Evolutionary conservation across 768 basidiomycete genomes (phyloP), one percentile per base, ranked within the genome.

Genomic region (Leccinellum albellum): DNA sequence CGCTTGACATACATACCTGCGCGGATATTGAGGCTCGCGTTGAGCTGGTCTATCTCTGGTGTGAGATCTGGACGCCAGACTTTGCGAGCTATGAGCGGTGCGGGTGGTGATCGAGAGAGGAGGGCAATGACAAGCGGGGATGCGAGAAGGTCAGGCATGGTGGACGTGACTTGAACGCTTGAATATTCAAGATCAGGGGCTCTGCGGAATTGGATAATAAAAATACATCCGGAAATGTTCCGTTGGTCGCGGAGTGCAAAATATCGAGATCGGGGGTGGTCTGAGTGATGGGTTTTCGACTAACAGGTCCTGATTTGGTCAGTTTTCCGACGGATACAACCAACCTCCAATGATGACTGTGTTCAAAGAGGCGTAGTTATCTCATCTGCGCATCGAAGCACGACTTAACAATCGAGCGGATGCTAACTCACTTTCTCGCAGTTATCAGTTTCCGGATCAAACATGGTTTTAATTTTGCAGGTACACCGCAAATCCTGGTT

Each of bases 41-140:
- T 28, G 46, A 64, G 58, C 17, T 58, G 46, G 45, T 69, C 62
- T 12, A 69, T 66, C 3, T 58, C 51, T 6, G 55, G 51, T 21
- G 58, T 66, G 37, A 67, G 54, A 31, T 59, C 29, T 5, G 32
- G 10, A 17, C 57, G 59, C 64, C 66, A 67, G 31, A 67, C 57
- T 10, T 28, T 40, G 15, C 54, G 26, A 12, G 59, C 49, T 5
- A 57, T 51, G 32, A 69, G 62, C 23, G 62, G 55, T 3, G 62
- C 42, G 17, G 44, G 58, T 4, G 59, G 58, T 4, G 62, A 53
- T 46, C 61, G 56, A 3, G 64, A 32, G 42, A 68, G 47, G 23
- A 64, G 59, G 20, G 58, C 51, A n/a, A 46, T 42, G 23, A 67
- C 59, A 5, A 67, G 50, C 24, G 58, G 49, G 3, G 49, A 66